Evolutionary conservation across 2,329 filamentous ascomycete species (phyloP), one percentile per base, ranked within the genome.

Genomic region (Raffaelea ambrosiae): DNA sequence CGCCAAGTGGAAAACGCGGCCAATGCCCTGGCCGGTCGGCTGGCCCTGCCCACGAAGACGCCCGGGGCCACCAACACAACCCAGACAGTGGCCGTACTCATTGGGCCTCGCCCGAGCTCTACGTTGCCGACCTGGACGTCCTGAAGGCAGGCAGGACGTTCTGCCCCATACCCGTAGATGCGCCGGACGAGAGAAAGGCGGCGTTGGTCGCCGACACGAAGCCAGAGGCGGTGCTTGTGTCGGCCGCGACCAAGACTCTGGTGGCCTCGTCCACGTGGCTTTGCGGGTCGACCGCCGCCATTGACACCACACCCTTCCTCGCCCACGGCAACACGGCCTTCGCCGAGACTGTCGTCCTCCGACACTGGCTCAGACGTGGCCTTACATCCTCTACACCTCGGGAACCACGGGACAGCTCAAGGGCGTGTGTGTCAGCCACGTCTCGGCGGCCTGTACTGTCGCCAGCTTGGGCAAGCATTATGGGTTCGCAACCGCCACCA

Each of bases 371-470:
- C n/a, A 13, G 53, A 60, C 3, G 68, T 68, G 14, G 69, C 66
- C 54, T 73, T 29, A 72, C 49, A 64, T 72, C 35, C 74, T 77
- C 49, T 78, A 78, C 57, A 79, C 76, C 41, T 79, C 76, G 21
- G 73, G 73, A 33, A 81, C 76, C n/a, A 80, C 77, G 0, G 76
- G 76, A 4, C 68, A 67, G 26, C 76, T 76, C 2, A 81, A 81
- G 55, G 77, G 77, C 1, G 76, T 81, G 7, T 72, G 80, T 56
- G 68, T 80, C 18, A 71, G 70, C 19, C 78, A 82, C 52, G 38
- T 59, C 5, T 58, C 62, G 1, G 59, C 53, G 22, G 42, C 59
- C 4, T 65, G 61, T 43, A 63, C 63, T 1, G 56, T 66, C 14
- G 50, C 57, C 7, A 58, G 61, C 1, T 57, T 63, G 44, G 55